Conservation (phyloP, 768 basidiomycete species). For the Lanmaoa pseudosensibilis region DNA sequence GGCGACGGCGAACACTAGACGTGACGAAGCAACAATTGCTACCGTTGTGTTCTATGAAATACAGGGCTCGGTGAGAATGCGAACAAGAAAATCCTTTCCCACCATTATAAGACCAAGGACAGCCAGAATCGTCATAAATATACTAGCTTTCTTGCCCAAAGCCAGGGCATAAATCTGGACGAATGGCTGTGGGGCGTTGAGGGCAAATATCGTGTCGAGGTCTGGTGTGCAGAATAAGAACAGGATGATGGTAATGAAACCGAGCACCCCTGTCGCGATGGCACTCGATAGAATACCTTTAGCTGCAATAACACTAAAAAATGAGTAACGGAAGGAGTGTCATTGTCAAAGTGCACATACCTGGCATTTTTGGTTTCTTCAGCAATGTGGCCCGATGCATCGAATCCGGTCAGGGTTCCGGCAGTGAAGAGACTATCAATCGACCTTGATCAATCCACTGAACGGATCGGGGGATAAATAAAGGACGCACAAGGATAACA, state of each 20-base stretch:
- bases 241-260: slow-evolving; percentile 74
- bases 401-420: slow-evolving; percentile 88
- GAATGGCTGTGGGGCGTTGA: slow-evolving; percentile 87
- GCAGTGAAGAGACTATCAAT: slow-evolving; percentile 81
- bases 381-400: slow-evolving; percentile 84
- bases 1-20: slow-evolving; percentile 90
- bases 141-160: slow-evolving; percentile 72
- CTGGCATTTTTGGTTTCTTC: slow-evolving; percentile 87
- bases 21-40: slow-evolving; percentile 83
- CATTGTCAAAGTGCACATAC: slow-evolving; percentile 28
- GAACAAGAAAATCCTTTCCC: slow-evolving; percentile 21
- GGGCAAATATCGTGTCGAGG: slow-evolving; percentile 68
- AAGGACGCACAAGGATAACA: slow-evolving; percentile 70
- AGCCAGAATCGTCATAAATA: slow-evolving; percentile 88
- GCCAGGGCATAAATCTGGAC: slow-evolving; percentile 86
- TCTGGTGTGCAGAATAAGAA: slow-evolving; percentile 86
- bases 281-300: slow-evolving; percentile 81
- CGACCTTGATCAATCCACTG: slow-evolving; percentile 26
- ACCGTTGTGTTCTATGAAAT: slow-evolving; percentile 74
- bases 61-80: neutral
- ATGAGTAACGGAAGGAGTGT: neutral
- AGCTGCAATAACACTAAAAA: slow-evolving; percentile 66
- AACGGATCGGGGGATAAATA: neutral
- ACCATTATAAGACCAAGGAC: slow-evolving; percentile 84
- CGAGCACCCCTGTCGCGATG: slow-evolving; percentile 75